These are phyloP conservation scores for Breynia disticha DNA, from an alignment of 441 rosid species.

Conservation along the genomic window DNA sequence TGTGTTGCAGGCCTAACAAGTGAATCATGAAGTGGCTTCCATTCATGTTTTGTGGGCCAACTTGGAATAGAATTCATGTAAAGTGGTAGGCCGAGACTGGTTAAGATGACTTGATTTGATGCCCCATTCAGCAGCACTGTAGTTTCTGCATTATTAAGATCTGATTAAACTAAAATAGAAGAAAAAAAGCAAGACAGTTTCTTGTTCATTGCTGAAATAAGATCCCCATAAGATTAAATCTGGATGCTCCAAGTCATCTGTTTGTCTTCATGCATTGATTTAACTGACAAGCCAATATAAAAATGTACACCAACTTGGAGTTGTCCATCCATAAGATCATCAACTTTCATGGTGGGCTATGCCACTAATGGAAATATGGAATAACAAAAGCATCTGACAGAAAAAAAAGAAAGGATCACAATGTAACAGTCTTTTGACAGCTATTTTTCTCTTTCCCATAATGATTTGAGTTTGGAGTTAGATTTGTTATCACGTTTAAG, in stretches of 20 bases:
- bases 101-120: constrained; percentile 7
- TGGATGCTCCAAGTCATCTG: not conserved
- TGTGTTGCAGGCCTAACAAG: not conserved
- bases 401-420: not conserved
- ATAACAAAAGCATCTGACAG: not conserved
- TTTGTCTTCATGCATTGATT: not conserved
- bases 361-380: not conserved
- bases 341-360: not conserved
- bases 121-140: not conserved
- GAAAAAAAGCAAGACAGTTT: not conserved
- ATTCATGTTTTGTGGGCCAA: constrained; percentile 13
- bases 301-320: not conserved
- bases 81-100: constrained; percentile 9
- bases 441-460: too few species aligned
- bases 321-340: not conserved
- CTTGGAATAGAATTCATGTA: constrained; percentile 9
- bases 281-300: not conserved
- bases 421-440: not conserved
- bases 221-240: not conserved
- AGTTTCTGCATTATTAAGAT: not conserved
- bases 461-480: too few species aligned
- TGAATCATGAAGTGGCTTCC: not conserved
- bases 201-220: too few species aligned
- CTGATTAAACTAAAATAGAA: not conserved
- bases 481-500: too few species aligned